Evolutionary conservation across 208 protist genomes (phyloP).

Genomic region (Angomonas deanei): DNA sequence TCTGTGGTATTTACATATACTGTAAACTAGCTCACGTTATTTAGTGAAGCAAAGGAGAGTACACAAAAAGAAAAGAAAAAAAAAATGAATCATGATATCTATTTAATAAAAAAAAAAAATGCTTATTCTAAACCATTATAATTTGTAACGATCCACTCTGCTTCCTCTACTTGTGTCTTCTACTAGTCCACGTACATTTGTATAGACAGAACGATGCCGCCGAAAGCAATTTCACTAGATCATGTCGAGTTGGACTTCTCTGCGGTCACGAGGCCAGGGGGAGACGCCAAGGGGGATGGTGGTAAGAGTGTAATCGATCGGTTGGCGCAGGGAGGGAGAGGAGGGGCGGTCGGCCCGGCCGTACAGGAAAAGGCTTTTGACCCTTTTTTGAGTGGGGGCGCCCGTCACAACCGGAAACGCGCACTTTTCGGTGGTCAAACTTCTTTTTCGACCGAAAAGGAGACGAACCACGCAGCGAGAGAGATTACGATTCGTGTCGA

Average conservation of each 20-base stretch:
- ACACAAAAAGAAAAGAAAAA: not conserved
- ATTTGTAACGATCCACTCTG: too few species aligned
- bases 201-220: constrained; percentile 4
- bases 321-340: not conserved
- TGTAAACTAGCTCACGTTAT: too few species aligned
- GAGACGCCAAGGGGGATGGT: constrained; percentile 2
- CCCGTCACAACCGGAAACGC: too few species aligned
- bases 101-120: constrained; percentile 5
- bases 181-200: not conserved
- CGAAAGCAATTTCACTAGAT: constrained; percentile 27
- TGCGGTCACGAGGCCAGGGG: constrained; percentile 1
- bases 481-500: not conserved
- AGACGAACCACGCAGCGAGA: not conserved
- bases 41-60: not conserved
- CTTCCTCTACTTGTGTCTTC: not conserved
- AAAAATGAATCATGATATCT: not conserved
- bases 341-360: not conserved
- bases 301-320: constrained; percentile 1
- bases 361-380: not conserved
- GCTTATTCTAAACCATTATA: not conserved
- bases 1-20: too few species aligned
- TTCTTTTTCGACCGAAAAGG: not conserved
- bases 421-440: too few species aligned
- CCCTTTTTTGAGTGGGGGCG: not conserved
- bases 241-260: constrained; percentile 78